Conservation (phyloP, 495 filamentous ascomycete species). For the Viridothelium virens region DNA sequence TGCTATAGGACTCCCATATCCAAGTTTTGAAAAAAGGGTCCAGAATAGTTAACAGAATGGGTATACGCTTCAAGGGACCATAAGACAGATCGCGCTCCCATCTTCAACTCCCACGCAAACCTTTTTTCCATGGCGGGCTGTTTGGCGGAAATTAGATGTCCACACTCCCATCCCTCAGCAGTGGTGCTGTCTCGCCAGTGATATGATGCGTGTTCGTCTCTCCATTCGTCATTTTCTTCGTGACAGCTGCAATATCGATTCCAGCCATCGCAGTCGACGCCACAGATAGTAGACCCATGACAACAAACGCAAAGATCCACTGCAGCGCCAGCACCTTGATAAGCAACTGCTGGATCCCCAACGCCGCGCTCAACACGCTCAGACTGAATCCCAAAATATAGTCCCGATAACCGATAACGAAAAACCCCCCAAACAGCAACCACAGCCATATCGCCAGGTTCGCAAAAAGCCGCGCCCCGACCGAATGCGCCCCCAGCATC, state of each 20-base stretch:
- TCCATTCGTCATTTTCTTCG: slow-evolving; percentile 3
- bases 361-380: slow-evolving; percentile 46
- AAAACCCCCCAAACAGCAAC: slow-evolving; percentile 61
- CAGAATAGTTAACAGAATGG: slow-evolving; percentile 1
- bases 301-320: slow-evolving; percentile 84
- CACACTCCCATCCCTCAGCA: slow-evolving; percentile 31
- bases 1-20: neutral
- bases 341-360: neutral
- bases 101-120: neutral
- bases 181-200: slow-evolving; percentile 40
- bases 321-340: slow-evolving; percentile 60
- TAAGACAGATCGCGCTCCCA: too few species aligned
- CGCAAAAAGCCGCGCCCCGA: slow-evolving; percentile 65
- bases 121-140: neutral
- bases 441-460: slow-evolving; percentile 83
- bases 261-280: slow-evolving; percentile 52
- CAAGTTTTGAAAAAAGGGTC: neutral
- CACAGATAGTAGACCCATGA: slow-evolving; percentile 67
- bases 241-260: neutral
- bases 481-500: slow-evolving; percentile 50
- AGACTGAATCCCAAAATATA: slow-evolving; percentile 76
- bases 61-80: neutral
- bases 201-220: slow-evolving; percentile 13
- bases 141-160: neutral
- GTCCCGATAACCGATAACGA: slow-evolving; percentile 64